A percentile compares a stretch with the other conserved stretches of the same genome.
phyloP scores from a whole-genome alignment of 2,329 filamentous ascomycete species.

The Macrophomina pseudophaseolina region DNA sequence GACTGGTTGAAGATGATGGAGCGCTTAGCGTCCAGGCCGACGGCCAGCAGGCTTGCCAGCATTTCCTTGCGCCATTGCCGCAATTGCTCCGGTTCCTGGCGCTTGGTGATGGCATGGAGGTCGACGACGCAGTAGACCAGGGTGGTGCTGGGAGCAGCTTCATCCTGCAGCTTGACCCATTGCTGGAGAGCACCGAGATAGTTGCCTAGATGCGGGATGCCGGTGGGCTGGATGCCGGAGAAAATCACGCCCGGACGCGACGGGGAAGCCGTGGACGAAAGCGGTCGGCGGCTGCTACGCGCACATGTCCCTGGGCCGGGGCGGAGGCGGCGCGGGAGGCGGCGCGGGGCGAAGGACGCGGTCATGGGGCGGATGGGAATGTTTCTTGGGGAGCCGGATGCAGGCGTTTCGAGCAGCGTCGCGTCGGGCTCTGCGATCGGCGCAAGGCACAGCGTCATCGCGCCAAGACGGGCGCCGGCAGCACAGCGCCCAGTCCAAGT shows the following conservation, averaged over 20 bases:
- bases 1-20: constrained; percentile 85
- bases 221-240: constrained; percentile 96
- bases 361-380: background rate
- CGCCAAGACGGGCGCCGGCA: constrained; percentile 22
- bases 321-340: constrained; percentile 13
- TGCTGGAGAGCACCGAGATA: constrained; percentile 87
- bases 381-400: background rate
- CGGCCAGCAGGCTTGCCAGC: constrained; percentile 79
- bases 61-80: constrained; percentile 72
- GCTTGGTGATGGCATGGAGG: constrained; percentile 86
- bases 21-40: constrained; percentile 79
- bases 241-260: constrained; percentile 66
- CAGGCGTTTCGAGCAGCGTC: background rate
- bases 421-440: constrained; percentile 3
- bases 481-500: constrained; percentile 3
- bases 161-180: constrained; percentile 82
- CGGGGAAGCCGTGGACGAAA: background rate
- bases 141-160: constrained; percentile 60
- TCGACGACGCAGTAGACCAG: constrained; percentile 90
- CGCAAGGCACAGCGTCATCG: constrained; percentile 11
- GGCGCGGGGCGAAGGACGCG: constrained; percentile 1
- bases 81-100: constrained; percentile 68
- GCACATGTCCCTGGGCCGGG: background rate
- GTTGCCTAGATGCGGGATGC: constrained; percentile 91
- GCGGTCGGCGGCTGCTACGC: background rate